phyloP scores from a whole-genome alignment of 345 rosid species.

The Limnanthes douglasii region DNA sequence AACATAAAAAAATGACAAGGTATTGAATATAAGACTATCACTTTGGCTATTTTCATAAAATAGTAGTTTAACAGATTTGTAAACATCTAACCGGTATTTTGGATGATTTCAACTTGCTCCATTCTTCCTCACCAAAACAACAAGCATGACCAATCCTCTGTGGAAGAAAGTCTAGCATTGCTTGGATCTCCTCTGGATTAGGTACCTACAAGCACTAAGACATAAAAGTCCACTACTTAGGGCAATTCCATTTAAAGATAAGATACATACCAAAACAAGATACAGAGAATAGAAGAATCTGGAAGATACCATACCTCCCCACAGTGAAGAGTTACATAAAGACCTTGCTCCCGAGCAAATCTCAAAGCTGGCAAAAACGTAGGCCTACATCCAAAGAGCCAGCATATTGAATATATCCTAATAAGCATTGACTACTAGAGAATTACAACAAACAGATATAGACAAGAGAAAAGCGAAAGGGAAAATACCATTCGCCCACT shows the following conservation, averaged over 20 bases:
- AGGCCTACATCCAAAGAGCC: constrained; percentile 27
- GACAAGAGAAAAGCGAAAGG: not conserved
- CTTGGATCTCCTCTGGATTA: constrained; percentile 58
- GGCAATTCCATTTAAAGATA: constrained; percentile 7
- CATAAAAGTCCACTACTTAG: constrained; percentile 17
- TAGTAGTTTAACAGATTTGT: too few species aligned
- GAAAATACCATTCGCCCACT: constrained; percentile 68
- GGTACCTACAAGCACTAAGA: constrained; percentile 85
- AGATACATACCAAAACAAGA: not conserved
- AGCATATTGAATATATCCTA: not conserved
- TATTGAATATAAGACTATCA: constrained; percentile 33
- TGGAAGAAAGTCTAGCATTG: constrained; percentile 81
- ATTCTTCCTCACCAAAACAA: constrained; percentile 46
- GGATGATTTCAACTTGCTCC: constrained; percentile 45
- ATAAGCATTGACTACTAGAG: too few species aligned
- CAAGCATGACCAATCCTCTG: constrained; percentile 89
- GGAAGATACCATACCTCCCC: constrained; percentile 59
- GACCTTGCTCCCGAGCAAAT: constrained; percentile 65
- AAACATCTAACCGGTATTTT: constrained; percentile 40
- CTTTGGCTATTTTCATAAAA: constrained; percentile 46
- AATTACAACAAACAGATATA: not conserved
- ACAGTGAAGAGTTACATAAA: constrained; percentile 76
- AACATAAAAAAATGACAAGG: not conserved
- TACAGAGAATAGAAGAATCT: not conserved
- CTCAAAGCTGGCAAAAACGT: constrained; percentile 77